Evolutionary conservation across 192 early-diverging fungal genomes (phyloP).

Genomic region (Coemansia sp.): DNA sequence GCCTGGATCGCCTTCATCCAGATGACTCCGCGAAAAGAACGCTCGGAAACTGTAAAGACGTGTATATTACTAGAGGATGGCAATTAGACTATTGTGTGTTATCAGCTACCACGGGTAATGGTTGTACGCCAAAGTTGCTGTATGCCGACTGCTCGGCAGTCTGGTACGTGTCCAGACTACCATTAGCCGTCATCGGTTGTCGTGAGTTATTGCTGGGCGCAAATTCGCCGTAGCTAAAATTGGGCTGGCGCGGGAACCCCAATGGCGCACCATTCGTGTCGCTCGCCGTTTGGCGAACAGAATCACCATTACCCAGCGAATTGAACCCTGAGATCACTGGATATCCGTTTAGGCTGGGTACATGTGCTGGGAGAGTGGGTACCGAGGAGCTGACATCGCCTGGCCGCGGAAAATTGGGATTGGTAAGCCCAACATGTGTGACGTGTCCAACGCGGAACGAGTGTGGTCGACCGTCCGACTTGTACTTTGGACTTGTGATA

Average conservation of each 20-base stretch:
- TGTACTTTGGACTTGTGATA: background rate
- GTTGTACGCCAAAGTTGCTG: slow-evolving; percentile 9
- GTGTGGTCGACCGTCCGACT: slow-evolving; percentile 27
- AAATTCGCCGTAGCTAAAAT: slow-evolving; percentile 46
- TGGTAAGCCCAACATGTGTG: slow-evolving; percentile 30
- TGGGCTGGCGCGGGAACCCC: slow-evolving; percentile 21
- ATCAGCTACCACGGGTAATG: background rate
- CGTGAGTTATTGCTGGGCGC: slow-evolving; percentile 16
- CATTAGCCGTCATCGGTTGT: slow-evolving; percentile 18
- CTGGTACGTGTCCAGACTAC: slow-evolving; percentile 44
- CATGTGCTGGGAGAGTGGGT: slow-evolving; percentile 22
- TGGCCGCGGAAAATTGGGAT: slow-evolving; percentile 29
- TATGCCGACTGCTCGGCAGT: slow-evolving; percentile 39
- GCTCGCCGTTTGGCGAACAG: background rate
- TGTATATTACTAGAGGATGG: background rate
- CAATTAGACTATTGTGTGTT: background rate
- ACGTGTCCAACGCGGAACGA: slow-evolving; percentile 47
- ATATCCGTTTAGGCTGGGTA: slow-evolving; percentile 38
- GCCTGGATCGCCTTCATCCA: background rate
- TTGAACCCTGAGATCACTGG: slow-evolving; percentile 23
- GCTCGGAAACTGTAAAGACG: background rate
- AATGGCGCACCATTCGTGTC: background rate
- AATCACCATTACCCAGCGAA: slow-evolving; percentile 7
- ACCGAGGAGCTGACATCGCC: slow-evolving; percentile 23
- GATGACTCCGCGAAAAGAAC: background rate